Conservation (phyloP, 192 early-diverging fungal species). For the Paraglomus occultum region DNA sequence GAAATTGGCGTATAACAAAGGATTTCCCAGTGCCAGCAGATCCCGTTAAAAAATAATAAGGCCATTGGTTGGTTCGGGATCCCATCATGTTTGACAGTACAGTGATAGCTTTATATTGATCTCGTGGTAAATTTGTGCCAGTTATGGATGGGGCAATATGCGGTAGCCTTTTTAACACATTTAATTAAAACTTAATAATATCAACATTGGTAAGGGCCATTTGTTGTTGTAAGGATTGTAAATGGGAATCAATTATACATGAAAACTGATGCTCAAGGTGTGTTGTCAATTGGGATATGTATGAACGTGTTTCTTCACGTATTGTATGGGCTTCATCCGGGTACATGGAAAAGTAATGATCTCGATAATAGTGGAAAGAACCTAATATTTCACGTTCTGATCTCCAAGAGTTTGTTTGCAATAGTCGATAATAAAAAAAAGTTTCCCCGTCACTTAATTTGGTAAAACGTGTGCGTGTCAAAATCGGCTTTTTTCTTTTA, state of each 20-base stretch:
- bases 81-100: neutral
- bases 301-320: no score
- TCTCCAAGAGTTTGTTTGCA: neutral
- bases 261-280: no score
- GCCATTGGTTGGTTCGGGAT: no score
- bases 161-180: neutral
- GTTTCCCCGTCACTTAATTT: neutral
- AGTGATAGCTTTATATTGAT: neutral
- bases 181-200: neutral
- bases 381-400: neutral
- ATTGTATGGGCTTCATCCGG: neutral
- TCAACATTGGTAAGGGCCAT: no score
- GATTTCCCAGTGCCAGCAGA: no score
- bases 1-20: no score
- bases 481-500: slow-evolving; percentile 2
- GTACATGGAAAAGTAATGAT: neutral
- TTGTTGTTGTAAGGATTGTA: no score
- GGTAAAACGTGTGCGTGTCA: neutral
- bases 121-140: neutral
- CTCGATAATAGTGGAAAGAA: neutral
- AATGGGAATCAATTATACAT: no score
- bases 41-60: no score
- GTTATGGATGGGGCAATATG: neutral
- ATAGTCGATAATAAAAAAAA: neutral
- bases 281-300: no score